Conservation (phyloP, 2,329 filamentous ascomycete species). For the Didymella keratinophila region DNA sequence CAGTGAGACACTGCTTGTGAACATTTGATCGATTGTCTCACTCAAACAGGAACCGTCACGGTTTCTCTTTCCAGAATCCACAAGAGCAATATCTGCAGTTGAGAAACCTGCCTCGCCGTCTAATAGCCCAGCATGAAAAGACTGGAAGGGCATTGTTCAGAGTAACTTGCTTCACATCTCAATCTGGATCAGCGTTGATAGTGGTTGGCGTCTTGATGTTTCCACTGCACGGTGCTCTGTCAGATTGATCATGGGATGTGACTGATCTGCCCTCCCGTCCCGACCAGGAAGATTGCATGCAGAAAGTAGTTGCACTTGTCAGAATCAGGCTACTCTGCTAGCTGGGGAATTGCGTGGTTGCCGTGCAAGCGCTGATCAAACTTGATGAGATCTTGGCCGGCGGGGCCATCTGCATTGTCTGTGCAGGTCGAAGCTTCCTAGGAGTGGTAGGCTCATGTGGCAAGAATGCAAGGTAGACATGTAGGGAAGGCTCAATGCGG, state of each 20-base stretch:
- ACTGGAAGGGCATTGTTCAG: background rate
- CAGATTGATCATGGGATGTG: conserved; percentile 1
- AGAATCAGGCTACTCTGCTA: conserved; percentile 1
- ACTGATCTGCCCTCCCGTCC: background rate
- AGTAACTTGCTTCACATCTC: background rate
- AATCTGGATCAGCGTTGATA: background rate
- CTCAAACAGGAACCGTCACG: background rate
- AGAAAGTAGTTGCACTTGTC: background rate
- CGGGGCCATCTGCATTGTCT: conserved; percentile 2
- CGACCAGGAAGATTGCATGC: conserved; percentile 2
- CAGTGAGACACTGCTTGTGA: background rate
- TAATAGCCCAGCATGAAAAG: background rate
- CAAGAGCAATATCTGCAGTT: background rate
- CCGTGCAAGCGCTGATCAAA: background rate
- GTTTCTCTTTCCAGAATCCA: background rate
- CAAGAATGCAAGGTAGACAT: background rate
- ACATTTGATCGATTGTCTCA: background rate
- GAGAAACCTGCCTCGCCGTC: background rate
- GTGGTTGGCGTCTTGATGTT: background rate
- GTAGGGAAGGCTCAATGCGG: background rate
- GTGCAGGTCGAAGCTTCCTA: background rate
- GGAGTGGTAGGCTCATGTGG: conserved; percentile 1
- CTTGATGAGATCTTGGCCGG: background rate
- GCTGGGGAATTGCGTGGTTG: background rate
- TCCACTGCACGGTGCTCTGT: background rate